Conservation (phyloP, 495 filamentous ascomycete genomes). For the Stereocaulon alpinum region DNA sequence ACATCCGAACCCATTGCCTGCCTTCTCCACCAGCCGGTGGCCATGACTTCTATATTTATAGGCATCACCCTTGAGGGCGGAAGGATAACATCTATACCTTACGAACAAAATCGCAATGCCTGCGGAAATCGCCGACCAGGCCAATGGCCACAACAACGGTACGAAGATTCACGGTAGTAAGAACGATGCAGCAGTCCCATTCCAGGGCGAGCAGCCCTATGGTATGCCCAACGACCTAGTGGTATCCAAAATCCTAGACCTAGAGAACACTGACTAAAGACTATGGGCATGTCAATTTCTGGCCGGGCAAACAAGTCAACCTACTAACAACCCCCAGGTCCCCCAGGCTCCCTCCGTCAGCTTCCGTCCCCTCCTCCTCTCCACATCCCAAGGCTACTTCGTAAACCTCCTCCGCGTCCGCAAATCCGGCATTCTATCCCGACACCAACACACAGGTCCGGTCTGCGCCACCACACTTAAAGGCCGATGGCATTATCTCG, state of each 20-base stretch:
- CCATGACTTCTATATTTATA: no score
- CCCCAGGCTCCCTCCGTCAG: not conserved
- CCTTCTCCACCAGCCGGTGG: no score
- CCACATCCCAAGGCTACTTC: constrained; percentile 1
- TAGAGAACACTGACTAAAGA: not conserved
- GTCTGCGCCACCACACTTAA: not conserved
- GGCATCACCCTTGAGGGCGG: not conserved
- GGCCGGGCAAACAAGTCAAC: no score
- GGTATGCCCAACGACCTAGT: not conserved
- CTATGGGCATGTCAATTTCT: not conserved
- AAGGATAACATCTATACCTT: not conserved
- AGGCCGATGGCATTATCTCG: constrained; percentile 1
- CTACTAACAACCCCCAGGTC: not conserved
- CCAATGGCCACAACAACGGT: not conserved
- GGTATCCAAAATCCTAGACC: not conserved
- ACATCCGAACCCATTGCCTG: no score
- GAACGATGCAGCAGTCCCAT: not conserved
- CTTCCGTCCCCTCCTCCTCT: not conserved
- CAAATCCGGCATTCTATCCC: not conserved
- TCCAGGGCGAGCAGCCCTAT: not conserved
- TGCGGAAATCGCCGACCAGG: not conserved
- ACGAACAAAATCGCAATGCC: not conserved
- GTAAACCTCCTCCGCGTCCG: not conserved
- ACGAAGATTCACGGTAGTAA: not conserved
- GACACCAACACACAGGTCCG: not conserved